Conservation (phyloP, 768 basidiomycete genomes). For the Tricholoma terreum region DNA sequence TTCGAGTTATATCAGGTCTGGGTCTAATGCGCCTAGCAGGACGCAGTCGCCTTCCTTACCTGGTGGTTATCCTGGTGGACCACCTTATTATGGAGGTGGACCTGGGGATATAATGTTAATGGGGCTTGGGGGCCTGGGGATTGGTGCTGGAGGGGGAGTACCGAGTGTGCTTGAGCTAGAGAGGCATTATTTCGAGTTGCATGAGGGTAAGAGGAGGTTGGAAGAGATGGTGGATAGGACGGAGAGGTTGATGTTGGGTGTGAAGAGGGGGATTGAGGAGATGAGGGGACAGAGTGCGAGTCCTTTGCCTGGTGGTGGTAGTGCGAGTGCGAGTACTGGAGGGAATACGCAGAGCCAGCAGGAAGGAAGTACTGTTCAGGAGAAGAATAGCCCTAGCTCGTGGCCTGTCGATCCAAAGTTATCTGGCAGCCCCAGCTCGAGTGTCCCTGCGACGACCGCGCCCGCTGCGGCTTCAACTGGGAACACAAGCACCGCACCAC, state of each 20-base stretch:
- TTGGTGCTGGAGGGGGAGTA: slow-evolving; percentile 19
- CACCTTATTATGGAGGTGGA: slow-evolving; percentile 27
- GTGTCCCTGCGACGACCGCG: neutral
- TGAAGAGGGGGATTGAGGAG: slow-evolving; percentile 76
- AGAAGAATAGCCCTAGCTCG: neutral
- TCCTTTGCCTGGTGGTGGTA: neutral
- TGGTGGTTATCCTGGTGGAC: slow-evolving; percentile 40
- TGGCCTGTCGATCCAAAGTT: neutral
- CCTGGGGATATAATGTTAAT: slow-evolving; percentile 35
- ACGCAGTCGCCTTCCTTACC: slow-evolving; percentile 61
- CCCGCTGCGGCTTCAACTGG: neutral
- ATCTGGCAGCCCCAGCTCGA: neutral
- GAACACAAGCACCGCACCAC: neutral
- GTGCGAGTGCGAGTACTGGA: neutral
- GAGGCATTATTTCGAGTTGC: slow-evolving; percentile 65
- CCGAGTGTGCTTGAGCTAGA: slow-evolving; percentile 61
- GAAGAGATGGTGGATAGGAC: slow-evolving; percentile 77
- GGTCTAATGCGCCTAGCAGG: slow-evolving; percentile 65
- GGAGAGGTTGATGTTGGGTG: slow-evolving; percentile 65
- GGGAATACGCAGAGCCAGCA: neutral
- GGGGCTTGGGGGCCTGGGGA: slow-evolving; percentile 21
- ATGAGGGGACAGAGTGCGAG: slow-evolving; percentile 43
- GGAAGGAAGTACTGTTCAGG: neutral
- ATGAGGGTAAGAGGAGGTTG: slow-evolving; percentile 58
- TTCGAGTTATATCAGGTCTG: slow-evolving; percentile 60